Base-by-base conservation (phyloP, 1,139 yeast species). In the Candida labiduridarum region DNA sequence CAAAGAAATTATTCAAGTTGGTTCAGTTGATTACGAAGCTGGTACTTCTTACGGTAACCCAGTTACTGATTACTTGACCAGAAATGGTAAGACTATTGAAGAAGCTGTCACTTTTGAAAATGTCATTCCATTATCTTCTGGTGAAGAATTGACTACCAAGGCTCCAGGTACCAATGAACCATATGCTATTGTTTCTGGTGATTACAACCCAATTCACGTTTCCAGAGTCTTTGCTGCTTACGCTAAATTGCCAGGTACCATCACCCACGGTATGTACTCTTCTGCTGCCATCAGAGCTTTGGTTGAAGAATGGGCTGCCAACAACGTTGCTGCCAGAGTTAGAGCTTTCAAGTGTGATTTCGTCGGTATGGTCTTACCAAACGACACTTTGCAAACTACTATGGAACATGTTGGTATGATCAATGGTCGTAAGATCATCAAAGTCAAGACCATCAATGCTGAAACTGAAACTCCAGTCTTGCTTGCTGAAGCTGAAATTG, bases 291-390 rank as follows among this genome's bases (percentile, higher is more conserved):
- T 92, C 58, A 87, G 99, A 78, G 84, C 95, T 16, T 82, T 91
- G 67, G 97, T 94, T 60, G 99, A 94, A 77, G 89, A 90, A 69
- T 92, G 97, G 92, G 99, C 99, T 59, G 99, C 99, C 55, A 94
- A 91, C 71, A 91, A 95, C 69, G 92, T 89, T 62, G 95, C 97
- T 51, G 82, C 94, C 50, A 89, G 99, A 76, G 98, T 95, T 52
- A 85, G 96, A 69, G 98, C 96, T 43, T 94, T 87, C 83, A 85
- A 83, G 70, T 91, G 96, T 69, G 80, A 81, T 63, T 94, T 94
- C 67, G 91, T 88, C 52, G 97, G 96, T 61, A 94, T 94, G 99
- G 98, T 94, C 50, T 80, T 94, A 64, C 99, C 99, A 60, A 94
- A 92, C 69, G 96, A 95, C 65, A 85, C 82, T 55, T 82, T 94